A percentile compares a stretch with the other conserved stretches of the same genome.
Conservation (phyloP, 1,139 yeast species). For the Williopsis jadinii region DNA sequence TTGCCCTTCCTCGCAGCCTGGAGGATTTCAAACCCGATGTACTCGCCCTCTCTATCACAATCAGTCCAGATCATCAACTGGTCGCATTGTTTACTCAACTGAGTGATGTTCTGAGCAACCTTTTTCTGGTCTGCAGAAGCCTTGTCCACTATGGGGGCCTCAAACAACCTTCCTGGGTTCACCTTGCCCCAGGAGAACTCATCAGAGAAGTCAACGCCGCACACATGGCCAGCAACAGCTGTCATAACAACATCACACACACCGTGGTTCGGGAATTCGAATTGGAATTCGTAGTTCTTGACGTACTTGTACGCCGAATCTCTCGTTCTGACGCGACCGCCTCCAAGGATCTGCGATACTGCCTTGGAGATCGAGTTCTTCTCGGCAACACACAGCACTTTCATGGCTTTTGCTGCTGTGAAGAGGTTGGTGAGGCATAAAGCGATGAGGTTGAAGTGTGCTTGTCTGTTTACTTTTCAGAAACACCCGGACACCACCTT, state of each 20-base stretch:
- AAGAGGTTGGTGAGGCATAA: not conserved
- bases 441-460: too few relatives aligned
- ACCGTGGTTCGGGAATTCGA: slow-evolving; percentile 52
- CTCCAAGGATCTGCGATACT: slow-evolving; percentile 69
- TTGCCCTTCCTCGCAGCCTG: slow-evolving; percentile 61
- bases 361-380: slow-evolving; percentile 93
- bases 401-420: slow-evolving; percentile 34
- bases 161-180: slow-evolving; percentile 57
- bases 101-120: slow-evolving; percentile 62
- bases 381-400: slow-evolving; percentile 91
- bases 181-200: slow-evolving; percentile 53
- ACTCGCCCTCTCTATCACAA: slow-evolving; percentile 97
- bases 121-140: slow-evolving; percentile 37
- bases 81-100: slow-evolving; percentile 55
- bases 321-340: slow-evolving; percentile 50
- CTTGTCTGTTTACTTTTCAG: too few relatives aligned
- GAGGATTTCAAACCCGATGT: slow-evolving; percentile 81
- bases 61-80: slow-evolving; percentile 94
- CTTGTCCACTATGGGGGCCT: slow-evolving; percentile 52
- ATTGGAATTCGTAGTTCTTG: slow-evolving; percentile 75
- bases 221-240: slow-evolving; percentile 82
- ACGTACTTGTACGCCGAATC: slow-evolving; percentile 54
- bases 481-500: too few relatives aligned
- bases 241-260: slow-evolving; percentile 83
- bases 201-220: slow-evolving; percentile 57